Percentiles rank a stretch among this genome's conserved stretches.
phyloP scores from a whole-genome alignment of 1,284 basidiomycete genomes.

The Gastroboletus turbinatus region DNA sequence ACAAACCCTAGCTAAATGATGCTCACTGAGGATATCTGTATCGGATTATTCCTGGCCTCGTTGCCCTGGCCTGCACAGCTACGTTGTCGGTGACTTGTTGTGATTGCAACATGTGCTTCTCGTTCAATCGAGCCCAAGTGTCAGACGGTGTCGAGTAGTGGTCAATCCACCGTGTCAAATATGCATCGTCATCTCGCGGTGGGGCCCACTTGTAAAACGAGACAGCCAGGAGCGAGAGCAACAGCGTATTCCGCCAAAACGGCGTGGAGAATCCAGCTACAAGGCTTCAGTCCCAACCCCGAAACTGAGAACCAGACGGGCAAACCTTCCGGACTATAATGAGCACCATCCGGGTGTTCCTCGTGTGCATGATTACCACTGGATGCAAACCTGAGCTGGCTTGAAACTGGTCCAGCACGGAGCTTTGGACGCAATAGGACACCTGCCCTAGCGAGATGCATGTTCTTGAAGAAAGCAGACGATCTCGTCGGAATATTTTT shows the following conservation, averaged over 20 bases:
- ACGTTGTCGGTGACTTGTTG: constrained; percentile 45
- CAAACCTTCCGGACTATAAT: constrained; percentile 62
- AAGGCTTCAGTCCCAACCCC: constrained; percentile 8
- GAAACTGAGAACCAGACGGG: constrained; percentile 1
- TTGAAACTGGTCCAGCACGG: constrained; percentile 11
- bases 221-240: constrained; percentile 47
- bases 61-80: constrained; percentile 49
- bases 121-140: constrained; percentile 52
- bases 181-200: constrained; percentile 52
- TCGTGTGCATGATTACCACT: constrained; percentile 35
- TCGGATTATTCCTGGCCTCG: constrained; percentile 53
- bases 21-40: constrained; percentile 72
- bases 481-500: neutral
- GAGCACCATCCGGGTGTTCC: constrained; percentile 39
- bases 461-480: constrained; percentile 9
- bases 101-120: constrained; percentile 53
- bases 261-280: constrained; percentile 54
- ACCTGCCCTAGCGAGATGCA: constrained; percentile 36
- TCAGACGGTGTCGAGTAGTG: constrained; percentile 50
- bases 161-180: constrained; percentile 62
- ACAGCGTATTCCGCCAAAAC: constrained; percentile 60
- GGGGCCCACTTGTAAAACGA: constrained; percentile 69
- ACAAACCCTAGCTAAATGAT: neutral
- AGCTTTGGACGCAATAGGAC: constrained; percentile 32
- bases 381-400: constrained; percentile 43